These are phyloP conservation scores for Talaromyces sp. DNA, from an alignment of 2,329 filamentous ascomycete species.

Conservation along the genomic window DNA sequence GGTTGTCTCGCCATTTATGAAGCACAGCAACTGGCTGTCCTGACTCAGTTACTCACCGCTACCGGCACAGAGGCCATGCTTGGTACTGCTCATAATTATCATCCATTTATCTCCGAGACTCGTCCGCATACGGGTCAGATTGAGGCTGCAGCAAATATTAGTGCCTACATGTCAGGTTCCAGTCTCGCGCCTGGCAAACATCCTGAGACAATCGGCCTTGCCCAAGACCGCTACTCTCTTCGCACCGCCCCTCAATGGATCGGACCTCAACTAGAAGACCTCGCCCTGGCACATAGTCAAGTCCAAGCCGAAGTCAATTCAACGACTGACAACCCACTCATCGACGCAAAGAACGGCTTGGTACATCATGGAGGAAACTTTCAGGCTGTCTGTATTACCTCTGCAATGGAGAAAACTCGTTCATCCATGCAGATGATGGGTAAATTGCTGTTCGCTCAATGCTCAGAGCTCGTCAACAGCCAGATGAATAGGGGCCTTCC, in stretches of 20 bases:
- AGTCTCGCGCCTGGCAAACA: conserved; percentile 34
- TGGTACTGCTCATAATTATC: conserved; percentile 56
- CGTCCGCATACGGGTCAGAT: conserved; percentile 61
- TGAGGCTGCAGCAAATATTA: conserved; percentile 57
- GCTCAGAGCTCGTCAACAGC: conserved; percentile 61
- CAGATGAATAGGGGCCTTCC: conserved; percentile 59
- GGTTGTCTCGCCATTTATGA: conserved; percentile 19
- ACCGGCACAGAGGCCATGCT: conserved; percentile 54
- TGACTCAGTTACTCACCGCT: conserved; percentile 17
- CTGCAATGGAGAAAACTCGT: conserved; percentile 61
- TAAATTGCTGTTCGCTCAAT: conserved; percentile 62
- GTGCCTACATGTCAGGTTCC: conserved; percentile 50
- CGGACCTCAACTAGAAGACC: conserved; percentile 63
- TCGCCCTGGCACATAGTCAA: conserved; percentile 56
- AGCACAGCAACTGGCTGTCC: conserved; percentile 18
- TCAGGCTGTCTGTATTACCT: conserved; percentile 61
- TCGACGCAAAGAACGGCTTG: conserved; percentile 44
- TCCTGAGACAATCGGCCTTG: conserved; percentile 33
- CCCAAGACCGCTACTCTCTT: conserved; percentile 63
- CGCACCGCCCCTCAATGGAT: conserved; percentile 67
- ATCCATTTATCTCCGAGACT: conserved; percentile 56
- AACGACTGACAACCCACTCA: conserved; percentile 64
- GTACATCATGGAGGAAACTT: conserved; percentile 66
- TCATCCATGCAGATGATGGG: conserved; percentile 54
- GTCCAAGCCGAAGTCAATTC: conserved; percentile 62